Evolutionary conservation across 75 land plant species (phyloP).

Genomic region (Gnetum montanum): DNA sequence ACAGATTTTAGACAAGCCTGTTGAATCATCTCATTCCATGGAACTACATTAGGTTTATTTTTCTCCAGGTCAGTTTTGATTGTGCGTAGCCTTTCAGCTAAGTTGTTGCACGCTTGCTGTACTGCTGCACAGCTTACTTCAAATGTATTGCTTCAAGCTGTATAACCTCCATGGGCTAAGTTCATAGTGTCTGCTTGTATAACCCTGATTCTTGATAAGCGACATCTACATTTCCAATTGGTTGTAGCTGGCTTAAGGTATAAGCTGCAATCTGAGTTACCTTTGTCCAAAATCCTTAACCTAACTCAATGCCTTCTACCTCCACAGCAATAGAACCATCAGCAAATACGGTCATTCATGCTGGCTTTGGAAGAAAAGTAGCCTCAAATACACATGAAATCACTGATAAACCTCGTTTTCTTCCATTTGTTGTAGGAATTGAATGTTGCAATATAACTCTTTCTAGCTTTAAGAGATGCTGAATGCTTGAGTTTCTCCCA

Average conservation of each 20-base stretch:
- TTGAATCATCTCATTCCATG: too few species aligned
- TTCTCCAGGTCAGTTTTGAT: too few species aligned
- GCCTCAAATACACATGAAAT: constrained; percentile 45
- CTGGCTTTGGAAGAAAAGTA: constrained; percentile 36
- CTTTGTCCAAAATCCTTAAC: constrained; percentile 88
- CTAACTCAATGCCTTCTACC: constrained; percentile 79
- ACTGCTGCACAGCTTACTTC: constrained; percentile 87
- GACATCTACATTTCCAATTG: constrained; percentile 30
- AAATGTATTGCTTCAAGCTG: constrained; percentile 75
- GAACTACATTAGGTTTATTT: too few species aligned
- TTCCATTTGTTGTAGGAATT: constrained; percentile 48
- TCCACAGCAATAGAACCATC: constrained; percentile 87
- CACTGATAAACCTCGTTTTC: constrained; percentile 71
- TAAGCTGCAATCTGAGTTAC: constrained; percentile 71
- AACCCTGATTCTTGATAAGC: constrained; percentile 53
- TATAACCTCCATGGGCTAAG: constrained; percentile 67
- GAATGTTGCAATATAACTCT: constrained; percentile 25
- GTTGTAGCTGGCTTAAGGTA: constrained; percentile 41
- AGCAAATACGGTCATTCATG: constrained; percentile 60
- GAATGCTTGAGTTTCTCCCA: constrained; percentile 36
- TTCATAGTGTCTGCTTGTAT: constrained; percentile 77
- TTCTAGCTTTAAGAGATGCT: constrained; percentile 20
- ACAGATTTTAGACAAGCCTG: constrained; percentile 40
- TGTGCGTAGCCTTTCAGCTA: too few species aligned
- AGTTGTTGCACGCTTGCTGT: constrained; percentile 25